A percentile compares a stretch with the other conserved stretches of the same genome.
These are phyloP conservation scores for Mrakia gelida DNA, from an alignment of 768 basidiomycete genomes.

Conservation along the genomic window DNA sequence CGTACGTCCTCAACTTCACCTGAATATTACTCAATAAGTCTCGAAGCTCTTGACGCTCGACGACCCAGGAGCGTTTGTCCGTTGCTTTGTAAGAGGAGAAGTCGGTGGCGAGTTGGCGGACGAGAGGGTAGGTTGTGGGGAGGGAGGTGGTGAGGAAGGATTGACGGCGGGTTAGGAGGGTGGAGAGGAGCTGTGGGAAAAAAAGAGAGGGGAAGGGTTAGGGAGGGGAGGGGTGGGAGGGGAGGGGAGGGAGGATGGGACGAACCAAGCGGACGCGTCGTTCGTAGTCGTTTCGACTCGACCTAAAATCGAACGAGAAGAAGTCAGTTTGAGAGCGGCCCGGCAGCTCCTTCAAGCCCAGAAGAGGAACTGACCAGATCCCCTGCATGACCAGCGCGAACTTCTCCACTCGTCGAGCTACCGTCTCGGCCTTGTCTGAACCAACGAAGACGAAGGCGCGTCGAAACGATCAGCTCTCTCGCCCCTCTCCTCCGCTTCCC, in stretches of 20 bases:
- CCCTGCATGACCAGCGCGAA: conserved; percentile 89
- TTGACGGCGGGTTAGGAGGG: conserved; percentile 62
- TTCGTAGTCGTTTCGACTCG: conserved; percentile 85
- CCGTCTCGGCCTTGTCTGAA: conserved; percentile 91
- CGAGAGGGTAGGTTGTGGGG: conserved; percentile 65
- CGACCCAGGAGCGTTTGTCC: conserved; percentile 79
- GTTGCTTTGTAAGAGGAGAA: conserved; percentile 80
- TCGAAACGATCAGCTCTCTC: conserved; percentile 7
- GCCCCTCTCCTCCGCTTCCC: background rate
- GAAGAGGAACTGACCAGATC: conserved; percentile 38
- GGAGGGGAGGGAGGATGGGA: conserved; percentile 6
- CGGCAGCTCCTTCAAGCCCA: no score
- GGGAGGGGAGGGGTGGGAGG: background rate
- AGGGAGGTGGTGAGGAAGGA: conserved; percentile 61
- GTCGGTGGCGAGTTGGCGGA: conserved; percentile 65
- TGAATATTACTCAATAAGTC: conserved; percentile 89
- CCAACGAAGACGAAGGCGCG: background rate
- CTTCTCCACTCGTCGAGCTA: conserved; percentile 86
- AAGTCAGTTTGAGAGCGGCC: background rate
- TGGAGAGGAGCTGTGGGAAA: conserved; percentile 49
- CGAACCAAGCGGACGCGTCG: conserved; percentile 68
- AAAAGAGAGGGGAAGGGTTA: background rate
- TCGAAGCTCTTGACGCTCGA: conserved; percentile 79
- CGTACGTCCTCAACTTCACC: conserved; percentile 88
- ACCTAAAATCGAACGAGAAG: conserved; percentile 50